Evolutionary conservation across 345 rosid genomes (phyloP).

Genomic region (Acer yangbiense): DNA sequence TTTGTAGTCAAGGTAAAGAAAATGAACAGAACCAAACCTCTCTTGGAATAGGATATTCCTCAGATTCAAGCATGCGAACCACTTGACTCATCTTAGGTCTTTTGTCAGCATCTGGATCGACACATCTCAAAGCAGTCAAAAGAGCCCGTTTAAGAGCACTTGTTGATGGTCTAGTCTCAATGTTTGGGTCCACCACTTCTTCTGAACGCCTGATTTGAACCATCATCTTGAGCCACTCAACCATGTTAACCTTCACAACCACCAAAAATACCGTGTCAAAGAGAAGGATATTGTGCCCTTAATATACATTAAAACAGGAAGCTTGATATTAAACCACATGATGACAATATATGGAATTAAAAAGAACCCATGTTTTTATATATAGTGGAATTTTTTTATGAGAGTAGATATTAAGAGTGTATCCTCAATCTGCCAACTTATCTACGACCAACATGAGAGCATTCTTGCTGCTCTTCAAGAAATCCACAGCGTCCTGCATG

Average conservation of each 20-base stretch:
- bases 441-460: neutral
- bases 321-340: neutral
- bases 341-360: neutral
- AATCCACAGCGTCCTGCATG: neutral
- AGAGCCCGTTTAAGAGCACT: constrained; percentile 90
- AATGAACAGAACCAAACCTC: constrained; percentile 55
- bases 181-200: constrained; percentile 81
- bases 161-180: constrained; percentile 74
- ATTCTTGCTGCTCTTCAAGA: neutral
- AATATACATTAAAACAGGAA: neutral
- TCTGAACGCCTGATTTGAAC: constrained; percentile 80
- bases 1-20: neutral
- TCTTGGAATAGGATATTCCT: constrained; percentile 82
- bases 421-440: neutral
- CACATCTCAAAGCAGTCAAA: constrained; percentile 91
- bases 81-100: constrained; percentile 98
- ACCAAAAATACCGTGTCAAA: constrained; percentile 20
- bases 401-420: neutral
- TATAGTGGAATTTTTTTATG: neutral
- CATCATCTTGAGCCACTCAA: constrained; percentile 96
- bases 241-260: constrained; percentile 76
- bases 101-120: constrained; percentile 92
- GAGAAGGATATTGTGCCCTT: neutral
- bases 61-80: constrained; percentile 90
- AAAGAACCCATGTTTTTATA: neutral